These are phyloP conservation scores for Globisporangium okanoganense DNA, from an alignment of 352 stramenopile species.

Conservation along the genomic window DNA sequence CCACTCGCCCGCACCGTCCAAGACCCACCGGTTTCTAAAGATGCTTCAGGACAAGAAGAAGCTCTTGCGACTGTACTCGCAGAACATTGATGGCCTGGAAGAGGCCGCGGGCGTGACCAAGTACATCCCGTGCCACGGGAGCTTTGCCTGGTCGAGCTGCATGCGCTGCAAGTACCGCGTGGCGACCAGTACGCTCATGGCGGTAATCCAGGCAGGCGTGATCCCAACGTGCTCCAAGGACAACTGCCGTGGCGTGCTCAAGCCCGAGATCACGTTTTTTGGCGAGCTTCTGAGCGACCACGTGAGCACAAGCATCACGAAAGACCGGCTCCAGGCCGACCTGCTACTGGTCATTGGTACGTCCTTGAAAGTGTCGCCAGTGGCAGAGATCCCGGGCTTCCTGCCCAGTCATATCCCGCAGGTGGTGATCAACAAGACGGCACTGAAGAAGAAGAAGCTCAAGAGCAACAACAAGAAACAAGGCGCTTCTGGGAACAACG, in stretches of 20 bases:
- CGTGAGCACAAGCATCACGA: constrained; percentile 81
- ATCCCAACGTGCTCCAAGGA: constrained; percentile 59
- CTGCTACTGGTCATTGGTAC: constrained; percentile 98
- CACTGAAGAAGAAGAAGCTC: constrained; percentile 75
- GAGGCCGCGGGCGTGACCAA: constrained; percentile 85
- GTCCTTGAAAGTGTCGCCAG: constrained; percentile 94
- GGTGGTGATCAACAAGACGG: constrained; percentile 89
- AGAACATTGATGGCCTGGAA: constrained; percentile 99
- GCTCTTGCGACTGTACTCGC: constrained; percentile 93
- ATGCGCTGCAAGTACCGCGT: constrained; percentile 81
- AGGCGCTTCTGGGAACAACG: constrained; percentile 20
- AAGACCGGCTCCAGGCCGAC: constrained; percentile 83
- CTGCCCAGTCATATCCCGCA: constrained; percentile 77
- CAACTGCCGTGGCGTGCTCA: constrained; percentile 92
- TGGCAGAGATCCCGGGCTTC: constrained; percentile 90
- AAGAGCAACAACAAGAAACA: constrained; percentile 32
- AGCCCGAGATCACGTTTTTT: constrained; percentile 98
- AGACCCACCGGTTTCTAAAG: constrained; percentile 95
- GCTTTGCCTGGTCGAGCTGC: constrained; percentile 88
- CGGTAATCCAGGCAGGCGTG: constrained; percentile 72
- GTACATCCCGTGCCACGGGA: constrained; percentile 95
- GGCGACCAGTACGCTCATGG: constrained; percentile 44
- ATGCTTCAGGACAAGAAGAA: constrained; percentile 90
- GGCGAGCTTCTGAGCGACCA: constrained; percentile 89
- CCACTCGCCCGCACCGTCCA: constrained; percentile 77